These are phyloP conservation scores for Acacia melanoxylon DNA, from an alignment of 306 rosid species.

Conservation along the genomic window DNA sequence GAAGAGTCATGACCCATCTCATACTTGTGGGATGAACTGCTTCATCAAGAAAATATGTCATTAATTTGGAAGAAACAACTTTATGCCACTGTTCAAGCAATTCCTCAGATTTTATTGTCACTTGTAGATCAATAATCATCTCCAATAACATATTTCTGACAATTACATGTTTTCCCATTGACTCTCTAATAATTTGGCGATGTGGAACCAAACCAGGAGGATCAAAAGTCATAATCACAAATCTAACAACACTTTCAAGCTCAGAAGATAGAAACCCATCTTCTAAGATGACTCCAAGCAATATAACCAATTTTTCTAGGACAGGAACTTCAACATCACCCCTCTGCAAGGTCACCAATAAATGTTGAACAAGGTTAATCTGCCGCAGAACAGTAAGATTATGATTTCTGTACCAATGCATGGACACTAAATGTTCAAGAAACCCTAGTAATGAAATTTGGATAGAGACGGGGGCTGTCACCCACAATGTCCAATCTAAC, in stretches of 20 bases:
- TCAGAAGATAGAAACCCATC: conserved; percentile 95
- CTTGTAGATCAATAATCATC: conserved; percentile 98
- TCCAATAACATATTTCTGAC: conserved; percentile 97
- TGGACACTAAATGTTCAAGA: conserved; percentile 97
- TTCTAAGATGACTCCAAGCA: conserved; percentile 96
- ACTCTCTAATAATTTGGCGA: conserved; percentile 72
- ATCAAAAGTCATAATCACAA: conserved; percentile 99
- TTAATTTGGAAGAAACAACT: conserved; percentile 91
- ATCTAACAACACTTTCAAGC: conserved; percentile 92
- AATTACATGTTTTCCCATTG: conserved; percentile 98
- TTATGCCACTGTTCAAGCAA: conserved; percentile 99
- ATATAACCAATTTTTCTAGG: conserved; percentile 88
- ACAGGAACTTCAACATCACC: conserved; percentile 99
- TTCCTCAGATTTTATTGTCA: conserved; percentile 89
- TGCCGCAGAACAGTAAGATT: conserved; percentile 92
- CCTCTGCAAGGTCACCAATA: conserved; percentile 92
- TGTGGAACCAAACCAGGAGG: conserved; percentile 74
- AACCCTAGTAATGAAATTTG: conserved; percentile 95
- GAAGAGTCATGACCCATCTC: conserved; percentile 99
- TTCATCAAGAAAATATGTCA: conserved; percentile 97
- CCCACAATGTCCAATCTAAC: conserved; percentile 99
- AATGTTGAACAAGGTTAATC: conserved; percentile 95
- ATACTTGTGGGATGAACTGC: conserved; percentile 97
- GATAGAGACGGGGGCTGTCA: conserved; percentile 75
- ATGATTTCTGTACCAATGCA: conserved; percentile 98